These are phyloP conservation scores for Aureobasidium sp. DNA, from an alignment of 2,329 filamentous ascomycete genomes.

Conservation along the genomic window DNA sequence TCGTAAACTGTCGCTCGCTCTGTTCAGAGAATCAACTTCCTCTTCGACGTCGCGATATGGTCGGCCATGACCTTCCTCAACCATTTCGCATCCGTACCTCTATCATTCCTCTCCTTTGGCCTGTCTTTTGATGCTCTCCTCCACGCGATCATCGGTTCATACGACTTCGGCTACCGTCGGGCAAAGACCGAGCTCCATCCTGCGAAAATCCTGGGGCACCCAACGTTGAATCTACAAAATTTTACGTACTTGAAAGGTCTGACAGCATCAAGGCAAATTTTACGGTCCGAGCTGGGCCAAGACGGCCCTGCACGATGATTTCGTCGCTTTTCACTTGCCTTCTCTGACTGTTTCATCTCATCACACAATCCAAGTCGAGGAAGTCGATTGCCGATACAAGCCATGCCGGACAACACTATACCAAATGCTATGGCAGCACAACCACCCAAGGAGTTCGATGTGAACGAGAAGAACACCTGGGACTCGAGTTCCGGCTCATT, in stretches of 20 bases:
- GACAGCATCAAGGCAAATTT: neutral
- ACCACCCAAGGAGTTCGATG: neutral
- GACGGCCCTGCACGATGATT: neutral
- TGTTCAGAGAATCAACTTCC: neutral
- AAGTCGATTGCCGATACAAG: neutral
- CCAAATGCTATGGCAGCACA: neutral
- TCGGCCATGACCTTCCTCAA: neutral
- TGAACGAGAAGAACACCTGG: conserved; percentile 3
- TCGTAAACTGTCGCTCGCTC: neutral
- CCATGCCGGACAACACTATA: neutral
- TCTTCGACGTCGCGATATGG: neutral
- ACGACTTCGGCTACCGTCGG: neutral
- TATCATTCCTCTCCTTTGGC: neutral
- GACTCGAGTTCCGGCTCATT: conserved; percentile 2
- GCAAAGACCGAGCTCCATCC: neutral
- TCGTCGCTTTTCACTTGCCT: conserved; percentile 10
- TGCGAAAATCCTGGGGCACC: neutral
- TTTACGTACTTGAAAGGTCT: neutral
- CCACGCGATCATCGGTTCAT: neutral
- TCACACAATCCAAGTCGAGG: neutral
- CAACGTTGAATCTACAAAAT: neutral
- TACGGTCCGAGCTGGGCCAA: conserved; percentile 2
- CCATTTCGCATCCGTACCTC: neutral
- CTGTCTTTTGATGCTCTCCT: neutral
- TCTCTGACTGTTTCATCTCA: neutral